phyloP scores from a whole-genome alignment of 192 early-diverging fungal genomes.

The Dissophora ornata region DNA sequence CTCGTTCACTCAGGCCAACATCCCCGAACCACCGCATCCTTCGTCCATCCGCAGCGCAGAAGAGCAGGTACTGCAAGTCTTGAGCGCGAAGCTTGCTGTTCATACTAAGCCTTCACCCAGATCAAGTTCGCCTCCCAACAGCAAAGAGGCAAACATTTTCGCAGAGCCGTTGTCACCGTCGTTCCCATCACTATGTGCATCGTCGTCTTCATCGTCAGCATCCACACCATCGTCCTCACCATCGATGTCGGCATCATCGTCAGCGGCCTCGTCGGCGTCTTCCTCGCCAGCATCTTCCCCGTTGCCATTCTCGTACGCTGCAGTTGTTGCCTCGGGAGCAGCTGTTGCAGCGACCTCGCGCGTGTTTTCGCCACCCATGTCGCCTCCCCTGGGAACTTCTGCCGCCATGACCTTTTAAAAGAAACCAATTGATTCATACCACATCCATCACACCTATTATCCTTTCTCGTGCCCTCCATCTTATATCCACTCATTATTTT shows the following conservation, averaged over 20 bases:
- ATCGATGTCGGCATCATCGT: background rate
- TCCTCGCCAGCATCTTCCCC: background rate
- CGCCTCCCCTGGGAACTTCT: slow-evolving; percentile 6
- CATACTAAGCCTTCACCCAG: background rate
- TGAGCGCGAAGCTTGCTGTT: slow-evolving; percentile 9
- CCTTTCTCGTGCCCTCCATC: no score
- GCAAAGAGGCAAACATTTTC: background rate
- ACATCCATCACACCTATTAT: no score
- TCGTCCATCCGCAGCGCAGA: background rate
- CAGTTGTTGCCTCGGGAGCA: slow-evolving; percentile 30
- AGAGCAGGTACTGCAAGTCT: background rate
- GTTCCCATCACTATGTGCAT: slow-evolving; percentile 13
- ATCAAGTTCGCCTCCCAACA: background rate
- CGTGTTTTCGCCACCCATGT: slow-evolving; percentile 19
- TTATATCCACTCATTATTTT: slow-evolving; percentile 10
- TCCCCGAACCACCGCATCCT: slow-evolving; percentile 31
- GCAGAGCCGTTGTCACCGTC: slow-evolving; percentile 1
- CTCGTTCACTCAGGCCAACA: slow-evolving; percentile 44
- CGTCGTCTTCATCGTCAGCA: slow-evolving; percentile 7
- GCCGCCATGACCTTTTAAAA: slow-evolving; percentile 17
- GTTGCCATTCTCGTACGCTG: slow-evolving; percentile 38
- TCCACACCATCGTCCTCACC: background rate
- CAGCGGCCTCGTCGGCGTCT: background rate
- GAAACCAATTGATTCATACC: background rate
- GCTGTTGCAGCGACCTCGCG: slow-evolving; percentile 16